Conservation (phyloP, 73 alveolate species). For the Paramecium sexaurelia region DNA sequence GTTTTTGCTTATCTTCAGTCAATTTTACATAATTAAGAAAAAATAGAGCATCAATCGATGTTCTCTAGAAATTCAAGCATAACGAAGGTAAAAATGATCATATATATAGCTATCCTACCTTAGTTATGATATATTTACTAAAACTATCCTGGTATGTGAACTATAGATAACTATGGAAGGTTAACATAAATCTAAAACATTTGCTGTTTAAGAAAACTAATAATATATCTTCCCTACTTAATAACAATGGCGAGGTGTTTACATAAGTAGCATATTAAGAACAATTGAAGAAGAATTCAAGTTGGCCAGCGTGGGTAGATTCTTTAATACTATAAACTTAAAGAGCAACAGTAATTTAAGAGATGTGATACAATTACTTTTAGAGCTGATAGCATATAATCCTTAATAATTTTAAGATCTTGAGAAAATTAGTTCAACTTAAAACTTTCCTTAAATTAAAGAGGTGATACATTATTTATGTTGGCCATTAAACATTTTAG, state of each 20-base stretch:
- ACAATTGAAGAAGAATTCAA: background rate
- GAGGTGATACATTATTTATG: background rate
- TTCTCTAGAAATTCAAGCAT: background rate
- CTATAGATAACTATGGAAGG: background rate
- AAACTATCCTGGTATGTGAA: background rate
- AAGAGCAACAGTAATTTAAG: background rate
- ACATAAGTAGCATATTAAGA: background rate
- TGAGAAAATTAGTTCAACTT: background rate
- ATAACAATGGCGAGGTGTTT: constrained; percentile 35
- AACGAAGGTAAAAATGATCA: background rate
- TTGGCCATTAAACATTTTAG: background rate
- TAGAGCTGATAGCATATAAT: background rate
- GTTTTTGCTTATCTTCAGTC: background rate
- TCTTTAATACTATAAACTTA: background rate
- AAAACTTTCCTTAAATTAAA: background rate
- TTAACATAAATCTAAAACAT: background rate
- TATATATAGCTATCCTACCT: background rate
- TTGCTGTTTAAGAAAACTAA: background rate
- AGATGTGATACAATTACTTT: background rate
- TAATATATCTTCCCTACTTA: background rate
- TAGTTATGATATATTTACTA: background rate
- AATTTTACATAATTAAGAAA: background rate
- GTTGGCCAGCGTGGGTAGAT: background rate
- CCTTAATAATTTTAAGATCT: background rate
- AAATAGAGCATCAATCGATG: background rate